Evolutionary conservation across 2,329 filamentous ascomycete species (phyloP), one percentile per base, ranked within the genome.

Genomic region (Karstenula rhodostoma): DNA sequence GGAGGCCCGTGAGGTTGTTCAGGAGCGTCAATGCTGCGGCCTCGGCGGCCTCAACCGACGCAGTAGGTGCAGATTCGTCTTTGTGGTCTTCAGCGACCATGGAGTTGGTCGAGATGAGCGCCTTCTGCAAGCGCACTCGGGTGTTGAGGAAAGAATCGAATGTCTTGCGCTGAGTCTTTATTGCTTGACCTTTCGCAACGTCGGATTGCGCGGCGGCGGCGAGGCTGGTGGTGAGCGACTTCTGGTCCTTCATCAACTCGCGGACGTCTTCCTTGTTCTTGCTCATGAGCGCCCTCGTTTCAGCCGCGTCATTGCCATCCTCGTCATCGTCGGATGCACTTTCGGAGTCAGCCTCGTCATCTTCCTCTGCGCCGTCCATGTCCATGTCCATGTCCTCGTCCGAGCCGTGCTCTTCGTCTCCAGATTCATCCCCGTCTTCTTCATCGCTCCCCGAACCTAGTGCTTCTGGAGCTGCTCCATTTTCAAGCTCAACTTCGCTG

Each of bases 41-140:
- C 79, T 98, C 94, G 0, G 94, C 94, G 0, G 91, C 91, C 85
- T 87, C 80, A 83, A 96, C 71, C 2, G 83, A 78, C 9, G 77
- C 77, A 1, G 83, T 79, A 2, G 81, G 74, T 12, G 81, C 78
- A 1, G 84, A 67, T 0, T 81, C 73, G 1, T 68, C 57, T 27
- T 68, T 67, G 60, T 73, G 51, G 0, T 56, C 35, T 7, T 71
- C 67, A 3, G 71, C 65, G 4, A 67, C 62, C 63, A 77, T 68
- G 0, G 93, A 90, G 77, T 97, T 97, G 27, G 90, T 87, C 0
- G 91, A 89, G 17, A 95, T 86, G 15, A 99, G 80, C 1, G 92
- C 93, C 77, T 97, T 98, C 77, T 99, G 96, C 19, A 99, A 81
- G 62, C 94, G 91, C 73, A 99, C 97, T 22, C 95, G 89, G 15